Evolutionary conservation across 179 eudicot species (phyloP).

Genomic region (Beta corolliflora): DNA sequence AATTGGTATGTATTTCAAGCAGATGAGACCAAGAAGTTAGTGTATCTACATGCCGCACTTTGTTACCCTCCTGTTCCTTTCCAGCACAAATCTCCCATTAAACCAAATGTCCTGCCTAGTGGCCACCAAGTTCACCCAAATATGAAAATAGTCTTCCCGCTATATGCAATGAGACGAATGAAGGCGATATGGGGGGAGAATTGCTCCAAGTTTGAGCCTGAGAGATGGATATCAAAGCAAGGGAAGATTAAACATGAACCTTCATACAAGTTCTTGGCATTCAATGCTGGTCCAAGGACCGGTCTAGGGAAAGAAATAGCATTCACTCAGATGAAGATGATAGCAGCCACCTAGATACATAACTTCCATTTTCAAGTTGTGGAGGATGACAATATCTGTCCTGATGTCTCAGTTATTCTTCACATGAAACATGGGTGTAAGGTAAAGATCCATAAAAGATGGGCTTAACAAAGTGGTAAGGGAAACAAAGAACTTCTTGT

Average conservation of each 20-base stretch:
- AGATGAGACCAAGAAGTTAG: constrained; percentile 19
- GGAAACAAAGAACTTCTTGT: no score
- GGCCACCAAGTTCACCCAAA: constrained; percentile 35
- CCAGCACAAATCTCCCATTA: constrained; percentile 34
- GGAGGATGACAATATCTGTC: constrained; percentile 11
- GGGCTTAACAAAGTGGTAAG: no score
- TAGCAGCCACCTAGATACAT: constrained; percentile 17
- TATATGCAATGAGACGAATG: constrained; percentile 43
- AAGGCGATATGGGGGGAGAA: constrained; percentile 39
- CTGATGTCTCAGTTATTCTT: constrained; percentile 2
- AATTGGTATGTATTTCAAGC: no score
- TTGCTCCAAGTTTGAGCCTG: constrained; percentile 21
- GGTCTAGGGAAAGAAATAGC: constrained; percentile 32
- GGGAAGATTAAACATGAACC: constrained; percentile 18
- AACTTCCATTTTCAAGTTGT: constrained; percentile 21
- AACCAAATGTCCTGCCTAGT: constrained; percentile 38
- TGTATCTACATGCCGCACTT: constrained; percentile 36
- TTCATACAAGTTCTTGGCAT: constrained; percentile 24
- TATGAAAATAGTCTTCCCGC: constrained; percentile 29
- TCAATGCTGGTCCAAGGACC: constrained; percentile 30
- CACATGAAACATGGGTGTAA: constrained; percentile 24
- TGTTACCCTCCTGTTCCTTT: constrained; percentile 48
- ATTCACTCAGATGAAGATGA: constrained; percentile 25
- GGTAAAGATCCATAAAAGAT: not conserved
- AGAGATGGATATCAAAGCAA: constrained; percentile 32